Conservation (phyloP, 192 early-diverging fungal species). For the Coemansia sp. region DNA sequence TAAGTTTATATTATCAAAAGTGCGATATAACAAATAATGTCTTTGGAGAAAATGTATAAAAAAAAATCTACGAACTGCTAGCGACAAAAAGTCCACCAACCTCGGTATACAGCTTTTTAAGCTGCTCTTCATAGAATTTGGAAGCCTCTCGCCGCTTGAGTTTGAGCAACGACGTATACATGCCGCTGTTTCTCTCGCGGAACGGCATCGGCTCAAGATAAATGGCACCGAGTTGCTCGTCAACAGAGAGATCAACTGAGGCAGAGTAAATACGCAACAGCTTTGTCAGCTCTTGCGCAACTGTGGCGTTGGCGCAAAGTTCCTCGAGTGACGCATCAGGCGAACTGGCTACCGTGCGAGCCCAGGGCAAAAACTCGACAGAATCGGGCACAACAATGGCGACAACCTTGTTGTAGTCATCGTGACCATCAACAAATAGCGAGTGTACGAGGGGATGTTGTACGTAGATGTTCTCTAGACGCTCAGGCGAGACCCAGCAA, state of each 20-base stretch:
- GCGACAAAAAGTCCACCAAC: conserved; percentile 59
- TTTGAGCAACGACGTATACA: conserved; percentile 89
- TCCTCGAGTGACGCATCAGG: conserved; percentile 54
- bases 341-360: conserved; percentile 28
- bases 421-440: conserved; percentile 86
- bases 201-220: conserved; percentile 70
- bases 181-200: conserved; percentile 62
- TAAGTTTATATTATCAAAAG: background rate
- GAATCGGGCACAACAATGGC: conserved; percentile 80
- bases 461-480: conserved; percentile 72
- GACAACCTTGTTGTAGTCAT: conserved; percentile 74
- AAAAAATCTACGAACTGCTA: conserved; percentile 25
- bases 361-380: conserved; percentile 67
- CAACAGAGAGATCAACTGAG: conserved; percentile 66
- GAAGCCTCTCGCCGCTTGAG: conserved; percentile 60
- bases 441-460: conserved; percentile 75
- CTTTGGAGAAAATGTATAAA: background rate
- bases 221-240: conserved; percentile 76
- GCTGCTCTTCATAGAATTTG: conserved; percentile 48
- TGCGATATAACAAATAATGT: conserved; percentile 23
- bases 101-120: conserved; percentile 59
- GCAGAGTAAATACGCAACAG: conserved; percentile 61
- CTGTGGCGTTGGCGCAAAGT: conserved; percentile 54
- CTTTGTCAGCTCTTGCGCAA: conserved; percentile 62
- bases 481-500: conserved; percentile 87